Evolutionary conservation across 495 filamentous ascomycete species (phyloP).

Genomic region (Diplogelasinospora grovesii): DNA sequence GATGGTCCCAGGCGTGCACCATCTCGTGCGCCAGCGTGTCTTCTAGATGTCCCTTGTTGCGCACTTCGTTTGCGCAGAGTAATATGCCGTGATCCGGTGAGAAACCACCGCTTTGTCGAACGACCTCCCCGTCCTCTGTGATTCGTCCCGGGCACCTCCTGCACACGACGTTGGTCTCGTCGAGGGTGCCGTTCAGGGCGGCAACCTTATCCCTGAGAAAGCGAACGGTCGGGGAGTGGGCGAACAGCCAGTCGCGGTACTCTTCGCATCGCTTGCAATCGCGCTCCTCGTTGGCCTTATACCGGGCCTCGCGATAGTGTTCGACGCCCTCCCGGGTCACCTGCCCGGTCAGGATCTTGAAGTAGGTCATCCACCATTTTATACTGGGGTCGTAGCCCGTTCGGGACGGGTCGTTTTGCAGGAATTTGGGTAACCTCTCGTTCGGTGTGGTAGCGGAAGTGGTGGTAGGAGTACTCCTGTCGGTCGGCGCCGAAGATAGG

Average conservation of each 20-base stretch:
- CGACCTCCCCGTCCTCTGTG: constrained; percentile 35
- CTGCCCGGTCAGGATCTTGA: constrained; percentile 63
- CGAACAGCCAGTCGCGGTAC: constrained; percentile 69
- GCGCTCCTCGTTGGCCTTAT: constrained; percentile 55
- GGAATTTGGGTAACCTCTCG: constrained; percentile 27
- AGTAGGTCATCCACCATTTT: constrained; percentile 71
- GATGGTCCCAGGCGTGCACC: constrained; percentile 92
- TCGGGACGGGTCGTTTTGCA: constrained; percentile 42
- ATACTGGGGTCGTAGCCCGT: constrained; percentile 57
- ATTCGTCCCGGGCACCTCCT: constrained; percentile 57
- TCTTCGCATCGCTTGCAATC: constrained; percentile 75
- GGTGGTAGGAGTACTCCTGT: constrained; percentile 4
- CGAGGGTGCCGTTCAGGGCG: constrained; percentile 68
- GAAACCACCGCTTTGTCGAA: constrained; percentile 66
- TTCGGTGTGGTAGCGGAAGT: constrained; percentile 5
- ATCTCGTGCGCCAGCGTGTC: constrained; percentile 96
- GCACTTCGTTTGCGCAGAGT: constrained; percentile 82
- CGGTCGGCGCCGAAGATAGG: too few species aligned
- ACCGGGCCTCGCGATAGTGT: constrained; percentile 63
- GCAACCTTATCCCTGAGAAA: constrained; percentile 74
- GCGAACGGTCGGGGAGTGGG: constrained; percentile 75
- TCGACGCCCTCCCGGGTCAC: constrained; percentile 62
- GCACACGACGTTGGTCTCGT: constrained; percentile 70
- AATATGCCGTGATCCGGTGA: constrained; percentile 76
- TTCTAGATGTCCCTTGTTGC: constrained; percentile 68